Evolutionary conservation across 2,329 filamentous ascomycete species (phyloP), one percentile per base, ranked within the genome.

Genomic region (Fusarium falciforme): DNA sequence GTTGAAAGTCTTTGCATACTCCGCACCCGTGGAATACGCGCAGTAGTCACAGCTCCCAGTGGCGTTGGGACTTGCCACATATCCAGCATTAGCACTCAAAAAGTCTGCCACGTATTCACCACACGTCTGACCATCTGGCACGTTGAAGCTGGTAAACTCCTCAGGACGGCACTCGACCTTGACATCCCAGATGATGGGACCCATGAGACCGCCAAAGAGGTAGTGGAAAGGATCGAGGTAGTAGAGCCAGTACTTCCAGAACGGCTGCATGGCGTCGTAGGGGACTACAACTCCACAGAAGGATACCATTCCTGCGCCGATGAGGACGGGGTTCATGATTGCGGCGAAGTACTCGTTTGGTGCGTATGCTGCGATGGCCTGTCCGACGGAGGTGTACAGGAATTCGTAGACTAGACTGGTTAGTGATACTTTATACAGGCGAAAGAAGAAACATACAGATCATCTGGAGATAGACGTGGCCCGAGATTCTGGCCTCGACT

Each of bases 381-480:
- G 64, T 2, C 64, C 64, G n/a, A 66, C 60, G 5, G 42, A 47
- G 12, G 65, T 85, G 61, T 85, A 85, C 0, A 86, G 65, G 22
- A 84, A 77, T 47, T 80, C 79, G 54, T 85, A 86, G 63, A 85
- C 81, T 84, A 1, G 3, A 3, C 4, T 14, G 1, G 84, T 52
- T 80, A 78, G 68, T n/a, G 25, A 55, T 25, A 2, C 4, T 2
- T 5, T 6, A 3, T 14, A 1, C 2, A 27, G 5, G 44, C 6
- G n/a, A 16, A 10, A 3, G 3, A 14, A 29, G 20, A 1, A 42
- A 85, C 87, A 72, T 85, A 87, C 5, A 84, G 70, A 10, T 85
- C 83, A 87, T 81, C 66, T 88, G 86, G 0, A 86, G 84, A 7
- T 87, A 79, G 8, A 85, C 78, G 16, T 86, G 83, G 2, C 84